phyloP scores from a whole-genome alignment of 108 stramenopile species.

The Pseudonitzschia multiseries region DNA sequence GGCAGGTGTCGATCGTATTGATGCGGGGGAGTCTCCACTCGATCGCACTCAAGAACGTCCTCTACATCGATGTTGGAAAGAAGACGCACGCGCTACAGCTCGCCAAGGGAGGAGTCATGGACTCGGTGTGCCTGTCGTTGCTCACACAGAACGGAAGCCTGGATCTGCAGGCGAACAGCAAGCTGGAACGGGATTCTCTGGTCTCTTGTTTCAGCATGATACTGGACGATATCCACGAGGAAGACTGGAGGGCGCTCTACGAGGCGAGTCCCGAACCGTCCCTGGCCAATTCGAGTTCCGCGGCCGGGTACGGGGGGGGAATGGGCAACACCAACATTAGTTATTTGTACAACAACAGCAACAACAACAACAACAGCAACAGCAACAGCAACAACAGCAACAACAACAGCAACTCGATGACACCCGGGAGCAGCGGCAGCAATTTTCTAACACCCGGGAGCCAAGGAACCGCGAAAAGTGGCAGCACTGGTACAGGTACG shows the following conservation, averaged over 20 bases:
- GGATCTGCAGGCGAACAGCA: constrained; percentile 57
- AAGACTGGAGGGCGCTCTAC: constrained; percentile 52
- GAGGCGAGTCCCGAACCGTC: constrained; percentile 46
- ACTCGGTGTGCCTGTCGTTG: constrained; percentile 45
- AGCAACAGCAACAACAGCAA: background rate
- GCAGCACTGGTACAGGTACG: background rate
- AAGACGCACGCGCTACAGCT: constrained; percentile 49
- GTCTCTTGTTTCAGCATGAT: constrained; percentile 55
- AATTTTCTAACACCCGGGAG: background rate
- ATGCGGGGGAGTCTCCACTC: constrained; percentile 54
- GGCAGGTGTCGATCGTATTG: constrained; percentile 40
- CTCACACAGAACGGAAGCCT: constrained; percentile 60
- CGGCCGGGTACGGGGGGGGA: background rate
- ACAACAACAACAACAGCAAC: background rate
- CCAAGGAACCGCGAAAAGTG: background rate
- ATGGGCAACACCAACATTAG: background rate
- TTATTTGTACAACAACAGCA: background rate
- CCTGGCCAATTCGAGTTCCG: constrained; percentile 17
- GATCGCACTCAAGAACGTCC: constrained; percentile 45
- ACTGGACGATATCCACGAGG: constrained; percentile 53
- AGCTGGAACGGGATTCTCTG: constrained; percentile 61
- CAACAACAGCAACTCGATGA: background rate
- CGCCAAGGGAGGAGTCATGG: constrained; percentile 22
- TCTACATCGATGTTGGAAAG: constrained; percentile 70
- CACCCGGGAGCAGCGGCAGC: background rate